Conservation (phyloP, 208 protist species). For the Trypanosoma caninum region DNA sequence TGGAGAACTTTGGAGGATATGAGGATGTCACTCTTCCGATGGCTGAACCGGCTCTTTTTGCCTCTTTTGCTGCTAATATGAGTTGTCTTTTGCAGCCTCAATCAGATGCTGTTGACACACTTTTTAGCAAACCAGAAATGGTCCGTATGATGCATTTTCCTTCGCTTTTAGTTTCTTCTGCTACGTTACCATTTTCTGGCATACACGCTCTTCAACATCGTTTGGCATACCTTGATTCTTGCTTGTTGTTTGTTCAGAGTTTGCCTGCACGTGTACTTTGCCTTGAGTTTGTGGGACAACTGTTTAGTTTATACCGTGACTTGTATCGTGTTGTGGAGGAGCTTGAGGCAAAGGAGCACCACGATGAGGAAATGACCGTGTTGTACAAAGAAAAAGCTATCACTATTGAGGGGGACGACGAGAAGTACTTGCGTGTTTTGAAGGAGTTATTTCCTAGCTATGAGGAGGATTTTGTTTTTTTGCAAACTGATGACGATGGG, state of each 20-base stretch:
- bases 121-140: slow-evolving; percentile 46
- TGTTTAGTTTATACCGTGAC: slow-evolving; percentile 64
- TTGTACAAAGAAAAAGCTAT: slow-evolving; percentile 90
- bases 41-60: slow-evolving; percentile 69
- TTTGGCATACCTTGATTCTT: slow-evolving; percentile 76
- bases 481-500: slow-evolving; percentile 26
- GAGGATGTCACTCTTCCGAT: slow-evolving; percentile 85
- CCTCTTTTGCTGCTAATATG: slow-evolving; percentile 55
- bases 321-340: slow-evolving; percentile 67
- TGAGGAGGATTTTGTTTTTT: slow-evolving; percentile 80
- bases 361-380: slow-evolving; percentile 78
- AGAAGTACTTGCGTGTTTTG: slow-evolving; percentile 82
- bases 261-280: slow-evolving; percentile 43
- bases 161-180: slow-evolving; percentile 16
- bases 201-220: slow-evolving; percentile 45
- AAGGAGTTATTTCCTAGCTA: slow-evolving; percentile 93
- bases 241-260: slow-evolving; percentile 51
- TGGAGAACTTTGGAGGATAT: slow-evolving; percentile 78
- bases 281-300: slow-evolving; percentile 51
- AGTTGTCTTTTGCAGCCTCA: slow-evolving; percentile 30
- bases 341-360: slow-evolving; percentile 73
- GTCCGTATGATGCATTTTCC: slow-evolving; percentile 71
- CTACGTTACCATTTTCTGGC: slow-evolving; percentile 29
- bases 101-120: neutral
- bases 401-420: slow-evolving; percentile 91